phyloP scores from a whole-genome alignment of 768 basidiomycete genomes.

The Termitomyces sp. region DNA sequence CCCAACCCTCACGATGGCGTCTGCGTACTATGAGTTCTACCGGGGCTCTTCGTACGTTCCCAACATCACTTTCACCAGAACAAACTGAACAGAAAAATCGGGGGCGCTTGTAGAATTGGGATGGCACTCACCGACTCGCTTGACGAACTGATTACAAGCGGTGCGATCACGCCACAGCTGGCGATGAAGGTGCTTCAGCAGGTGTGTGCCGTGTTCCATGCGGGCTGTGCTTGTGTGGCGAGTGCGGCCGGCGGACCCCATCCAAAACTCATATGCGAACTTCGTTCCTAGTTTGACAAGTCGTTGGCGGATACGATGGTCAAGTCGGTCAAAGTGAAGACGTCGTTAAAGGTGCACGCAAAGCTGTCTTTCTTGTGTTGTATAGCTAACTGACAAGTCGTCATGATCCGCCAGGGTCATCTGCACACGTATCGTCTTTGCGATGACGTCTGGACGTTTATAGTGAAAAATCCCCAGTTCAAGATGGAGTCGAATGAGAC shows the following conservation, averaged over 20 bases:
- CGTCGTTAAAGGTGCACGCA: constrained; percentile 72
- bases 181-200: constrained; percentile 99
- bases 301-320: constrained; percentile 90
- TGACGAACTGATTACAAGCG: constrained; percentile 96
- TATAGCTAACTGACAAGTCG: background rate
- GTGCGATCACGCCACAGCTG: constrained; percentile 93
- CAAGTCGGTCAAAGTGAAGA: constrained; percentile 93
- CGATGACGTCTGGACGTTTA: constrained; percentile 99
- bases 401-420: constrained; percentile 57
- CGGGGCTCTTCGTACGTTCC: constrained; percentile 74
- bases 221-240: background rate
- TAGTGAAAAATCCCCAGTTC: constrained; percentile 88
- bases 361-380: background rate
- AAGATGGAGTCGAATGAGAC: constrained; percentile 93
- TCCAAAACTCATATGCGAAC: background rate
- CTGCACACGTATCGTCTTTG: constrained; percentile 89
- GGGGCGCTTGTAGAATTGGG: constrained; percentile 67
- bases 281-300: constrained; percentile 84
- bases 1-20: constrained; percentile 47
- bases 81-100: background rate
- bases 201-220: constrained; percentile 44
- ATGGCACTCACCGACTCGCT: constrained; percentile 97
- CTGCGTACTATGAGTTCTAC: constrained; percentile 92
- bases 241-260: background rate
- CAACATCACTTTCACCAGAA: constrained; percentile 1